These are phyloP conservation scores for Phlebiopsis flavidoalba DNA, from an alignment of 768 basidiomycete genomes.

Conservation along the genomic window DNA sequence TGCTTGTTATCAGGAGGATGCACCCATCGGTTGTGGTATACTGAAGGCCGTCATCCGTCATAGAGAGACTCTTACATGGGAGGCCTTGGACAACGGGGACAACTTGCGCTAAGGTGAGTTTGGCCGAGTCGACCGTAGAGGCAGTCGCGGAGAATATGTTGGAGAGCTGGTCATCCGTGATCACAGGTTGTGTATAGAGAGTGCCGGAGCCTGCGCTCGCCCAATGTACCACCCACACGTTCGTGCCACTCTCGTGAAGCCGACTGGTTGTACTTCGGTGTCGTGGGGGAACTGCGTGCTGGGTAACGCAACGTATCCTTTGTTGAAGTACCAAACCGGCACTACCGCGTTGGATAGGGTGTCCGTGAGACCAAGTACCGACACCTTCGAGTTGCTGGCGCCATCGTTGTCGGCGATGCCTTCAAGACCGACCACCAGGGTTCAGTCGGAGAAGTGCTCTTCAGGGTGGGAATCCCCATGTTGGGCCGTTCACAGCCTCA, in stretches of 20 bases:
- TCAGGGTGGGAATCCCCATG: not conserved
- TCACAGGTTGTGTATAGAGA: not conserved
- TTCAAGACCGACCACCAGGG: not conserved
- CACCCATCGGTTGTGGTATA: not conserved
- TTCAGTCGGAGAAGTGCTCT: not conserved
- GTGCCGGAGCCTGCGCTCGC: not conserved
- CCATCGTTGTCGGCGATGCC: not conserved
- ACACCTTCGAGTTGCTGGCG: not conserved
- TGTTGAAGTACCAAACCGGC: not conserved
- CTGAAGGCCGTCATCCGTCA: not conserved
- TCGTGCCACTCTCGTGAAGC: not conserved
- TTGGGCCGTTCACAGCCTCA: not conserved
- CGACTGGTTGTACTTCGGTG: not conserved
- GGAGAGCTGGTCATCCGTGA: not conserved
- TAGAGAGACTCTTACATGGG: not conserved
- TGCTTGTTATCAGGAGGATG: not conserved
- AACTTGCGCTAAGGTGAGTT: not conserved
- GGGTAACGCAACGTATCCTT: not conserved
- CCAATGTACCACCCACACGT: not conserved
- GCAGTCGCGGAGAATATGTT: not conserved
- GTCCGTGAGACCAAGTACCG: not conserved
- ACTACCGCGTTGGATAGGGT: not conserved
- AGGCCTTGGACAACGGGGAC: not conserved
- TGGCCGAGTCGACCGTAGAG: not conserved
- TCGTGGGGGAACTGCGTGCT: not conserved